Evolutionary conservation across 163 green algal genomes (phyloP), one percentile per base, ranked within the genome.

Genomic region (Chloroidium sp.): DNA sequence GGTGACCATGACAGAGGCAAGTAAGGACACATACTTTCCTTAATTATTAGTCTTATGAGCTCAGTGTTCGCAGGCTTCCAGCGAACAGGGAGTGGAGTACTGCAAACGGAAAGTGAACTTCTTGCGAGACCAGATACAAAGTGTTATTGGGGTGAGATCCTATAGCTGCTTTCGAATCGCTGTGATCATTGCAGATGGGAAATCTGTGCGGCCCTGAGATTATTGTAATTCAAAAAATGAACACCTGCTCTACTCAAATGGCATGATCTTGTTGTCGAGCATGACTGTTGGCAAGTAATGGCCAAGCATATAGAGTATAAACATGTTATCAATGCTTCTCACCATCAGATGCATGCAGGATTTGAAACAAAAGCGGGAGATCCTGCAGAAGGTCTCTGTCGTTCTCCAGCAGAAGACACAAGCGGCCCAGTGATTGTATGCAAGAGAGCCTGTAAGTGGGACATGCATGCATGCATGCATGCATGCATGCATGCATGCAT

Each of bases 91-190:
- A 2, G 81, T 87, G 2, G 91, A 93, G 72, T 97, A 94, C 81
- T 94, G 89, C 84, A 87, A 82, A 60, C 86, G 92, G 6, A 95
- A 93, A 78, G 86, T 95, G 58, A 77, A 85, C 61, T 82, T 92
- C 60, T 78, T 96, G 59, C 82, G 83, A 68, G 88, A 93, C 61
- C 91, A 90, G 80, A 84, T 94, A 62, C 81, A 93, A 60, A 84
- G 91, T 75, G 76, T 94, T 72, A 69, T 61, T 0, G 58, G 78
- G 61, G 78, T 77, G 4, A 82, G 8, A n/a, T 72, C 64, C 64
- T 77, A 13, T 58, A 13, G n/a, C 10, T 59, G 74, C 36, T 72
- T 72, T 72, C 64, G 6, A 72, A 72, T 72, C 64, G 8, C 36
- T 36, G 36, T 36, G 36, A 36, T 36, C 36, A 36, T 36, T 36